phyloP scores from a whole-genome alignment of 2,329 filamentous ascomycete species.

The Penicillium decumbens region DNA sequence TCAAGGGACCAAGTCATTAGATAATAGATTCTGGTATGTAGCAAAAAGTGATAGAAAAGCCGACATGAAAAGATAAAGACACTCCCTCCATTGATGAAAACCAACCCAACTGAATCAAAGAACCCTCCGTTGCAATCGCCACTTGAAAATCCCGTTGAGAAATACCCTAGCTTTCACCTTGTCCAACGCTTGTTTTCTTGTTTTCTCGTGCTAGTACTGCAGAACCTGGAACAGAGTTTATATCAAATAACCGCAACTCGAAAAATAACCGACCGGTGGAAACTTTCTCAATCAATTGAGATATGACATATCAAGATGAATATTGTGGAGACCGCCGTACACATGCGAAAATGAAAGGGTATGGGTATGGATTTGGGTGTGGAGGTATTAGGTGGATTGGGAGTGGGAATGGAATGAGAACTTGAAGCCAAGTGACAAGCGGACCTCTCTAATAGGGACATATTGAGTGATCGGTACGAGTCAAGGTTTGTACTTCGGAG shows the following conservation, averaged over 20 bases:
- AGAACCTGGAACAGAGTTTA: neutral
- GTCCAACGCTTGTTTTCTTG: neutral
- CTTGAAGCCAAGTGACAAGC: neutral
- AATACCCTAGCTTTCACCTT: neutral
- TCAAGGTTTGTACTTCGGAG: neutral
- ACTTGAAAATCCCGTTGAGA: neutral
- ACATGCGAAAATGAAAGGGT: neutral
- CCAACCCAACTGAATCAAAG: too few relatives aligned
- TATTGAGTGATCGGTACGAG: neutral
- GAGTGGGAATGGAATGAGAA: neutral
- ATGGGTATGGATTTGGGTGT: neutral
- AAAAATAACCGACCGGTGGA: neutral
- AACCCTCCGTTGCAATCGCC: neutral
- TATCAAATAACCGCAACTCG: neutral
- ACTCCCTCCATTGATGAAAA: too few relatives aligned
- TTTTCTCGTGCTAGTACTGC: neutral
- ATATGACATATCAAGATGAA: neutral
- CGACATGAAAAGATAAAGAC: too few relatives aligned
- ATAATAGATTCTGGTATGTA: neutral
- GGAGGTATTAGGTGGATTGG: neutral
- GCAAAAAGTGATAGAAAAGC: neutral
- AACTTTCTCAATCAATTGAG: neutral
- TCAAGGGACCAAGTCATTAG: neutral
- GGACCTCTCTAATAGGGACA: neutral
- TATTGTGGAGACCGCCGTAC: neutral